Evolutionary conservation across 805 yeast genomes (phyloP), one percentile per base, ranked within the genome.

Genomic region (Pichia eremophila): DNA sequence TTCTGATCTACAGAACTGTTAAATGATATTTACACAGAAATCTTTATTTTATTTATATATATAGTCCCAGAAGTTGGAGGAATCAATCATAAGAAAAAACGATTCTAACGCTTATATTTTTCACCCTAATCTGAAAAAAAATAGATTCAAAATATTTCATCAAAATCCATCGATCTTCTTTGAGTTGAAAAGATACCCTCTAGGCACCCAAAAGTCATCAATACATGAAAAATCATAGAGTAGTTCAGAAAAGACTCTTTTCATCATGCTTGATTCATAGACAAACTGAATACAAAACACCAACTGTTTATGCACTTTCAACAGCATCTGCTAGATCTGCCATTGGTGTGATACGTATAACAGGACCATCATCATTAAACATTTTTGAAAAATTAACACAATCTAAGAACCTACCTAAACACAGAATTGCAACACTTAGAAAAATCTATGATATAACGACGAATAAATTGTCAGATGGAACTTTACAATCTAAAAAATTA

Each of bases 251-350:
- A 34, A 9, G 36, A 34, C 12, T 10, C 17, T 34, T 34, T 34
- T 10, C 36, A 12, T 34, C 18, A 15, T 14, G 17, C 36, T 14
- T 2, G 12, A 10, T 15, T 15, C 5, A 10, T 7, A 34, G 12
- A 15, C 36, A 34, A 34, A 34, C 8, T 14, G 8, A 14, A 5
- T 34, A 14, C 36, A 39, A 27, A 19, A 18, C 48, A 29, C 83
- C 93, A 10, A 93, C 99, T 0, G 81, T 93, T 1, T 93, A 83
- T 68, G 99, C 99, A 0, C 67, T 89, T 17, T 87, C 98, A 0
- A 91, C 98, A 0, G 79, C 84, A 9, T 78, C 85, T 0, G 81
- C 88, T 0, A 73, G 83, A 50, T 76, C 97, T 0, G 99, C 97
- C 0, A 79, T 93, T 25, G 95, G 89, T 0, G 87, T 93, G 1